A percentile compares a stretch with the other conserved stretches of the same genome.
These are phyloP conservation scores for Phytophthora macrochlamydospora DNA, from an alignment of 352 stramenopile species.

Conservation along the genomic window DNA sequence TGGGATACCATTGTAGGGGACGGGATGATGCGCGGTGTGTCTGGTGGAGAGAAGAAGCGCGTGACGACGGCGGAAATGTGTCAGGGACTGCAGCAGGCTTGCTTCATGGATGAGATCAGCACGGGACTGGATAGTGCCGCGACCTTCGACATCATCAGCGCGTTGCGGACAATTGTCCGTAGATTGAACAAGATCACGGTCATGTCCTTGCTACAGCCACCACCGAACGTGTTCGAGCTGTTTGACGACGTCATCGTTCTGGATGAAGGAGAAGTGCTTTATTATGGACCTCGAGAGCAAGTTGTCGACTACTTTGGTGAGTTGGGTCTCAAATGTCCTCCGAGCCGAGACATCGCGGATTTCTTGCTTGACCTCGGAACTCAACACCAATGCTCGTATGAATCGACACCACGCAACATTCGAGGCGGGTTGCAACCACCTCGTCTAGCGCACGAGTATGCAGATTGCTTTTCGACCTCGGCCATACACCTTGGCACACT, in stretches of 20 bases:
- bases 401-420: background rate
- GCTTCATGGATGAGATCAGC: conserved; percentile 89
- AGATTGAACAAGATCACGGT: conserved; percentile 34
- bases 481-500: conserved; percentile 16
- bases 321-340: conserved; percentile 50
- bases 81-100: conserved; percentile 49
- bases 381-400: conserved; percentile 23
- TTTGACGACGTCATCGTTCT: conserved; percentile 94
- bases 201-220: conserved; percentile 39
- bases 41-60: conserved; percentile 83
- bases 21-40: conserved; percentile 77
- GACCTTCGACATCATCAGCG: conserved; percentile 86
- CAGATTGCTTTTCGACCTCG: conserved; percentile 5
- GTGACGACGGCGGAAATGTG: conserved; percentile 53
- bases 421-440: background rate
- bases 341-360: conserved; percentile 36
- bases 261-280: conserved; percentile 86
- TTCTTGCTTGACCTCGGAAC: conserved; percentile 43
- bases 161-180: conserved; percentile 46
- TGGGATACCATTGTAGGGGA: conserved; percentile 58
- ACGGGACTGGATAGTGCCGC: conserved; percentile 92
- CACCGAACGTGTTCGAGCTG: conserved; percentile 86
- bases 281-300: conserved; percentile 58
- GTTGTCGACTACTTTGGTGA: conserved; percentile 64
- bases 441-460: conserved; percentile 17